phyloP scores from a whole-genome alignment of 257 asterid genomes.

The Euphrasia confusa region DNA sequence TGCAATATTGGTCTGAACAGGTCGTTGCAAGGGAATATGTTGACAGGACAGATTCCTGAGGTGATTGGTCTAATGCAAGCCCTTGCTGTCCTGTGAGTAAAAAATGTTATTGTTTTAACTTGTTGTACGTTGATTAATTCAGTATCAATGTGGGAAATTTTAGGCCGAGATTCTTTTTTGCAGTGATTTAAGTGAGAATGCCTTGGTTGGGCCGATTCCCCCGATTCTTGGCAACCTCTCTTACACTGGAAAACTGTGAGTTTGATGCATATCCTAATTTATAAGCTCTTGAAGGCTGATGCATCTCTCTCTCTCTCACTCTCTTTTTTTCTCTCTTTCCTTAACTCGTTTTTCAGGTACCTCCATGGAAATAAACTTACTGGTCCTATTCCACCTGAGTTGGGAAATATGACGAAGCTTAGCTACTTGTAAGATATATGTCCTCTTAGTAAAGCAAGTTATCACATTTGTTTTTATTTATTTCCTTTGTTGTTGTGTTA shows the following conservation, averaged over 20 bases:
- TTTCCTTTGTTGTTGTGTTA: neutral
- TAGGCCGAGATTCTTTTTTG: slow-evolving; percentile 14
- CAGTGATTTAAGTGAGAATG: slow-evolving; percentile 97
- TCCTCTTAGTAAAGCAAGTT: neutral
- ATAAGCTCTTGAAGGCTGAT: too few species aligned
- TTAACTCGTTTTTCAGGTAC: slow-evolving; percentile 42
- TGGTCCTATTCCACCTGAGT: slow-evolving; percentile 78
- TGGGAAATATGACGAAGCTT: slow-evolving; percentile 91
- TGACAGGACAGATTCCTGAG: slow-evolving; percentile 88
- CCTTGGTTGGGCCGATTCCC: slow-evolving; percentile 84
- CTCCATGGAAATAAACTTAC: slow-evolving; percentile 96
- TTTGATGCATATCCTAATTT: neutral
- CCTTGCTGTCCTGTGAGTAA: slow-evolving; percentile 88
- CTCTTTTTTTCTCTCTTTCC: neutral
- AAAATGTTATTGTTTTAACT: neutral
- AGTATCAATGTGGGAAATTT: neutral
- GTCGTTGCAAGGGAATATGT: slow-evolving; percentile 89
- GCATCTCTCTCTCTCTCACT: neutral
- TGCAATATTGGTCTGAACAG: slow-evolving; percentile 34
- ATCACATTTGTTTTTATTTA: neutral
- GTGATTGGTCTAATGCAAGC: slow-evolving; percentile 99
- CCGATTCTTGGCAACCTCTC: slow-evolving; percentile 84
- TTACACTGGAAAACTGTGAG: slow-evolving; percentile 96
- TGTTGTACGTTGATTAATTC: neutral
- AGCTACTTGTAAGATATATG: slow-evolving; percentile 66